phyloP scores from a whole-genome alignment of 108 stramenopile species.

The Schizochytrium sp. region DNA sequence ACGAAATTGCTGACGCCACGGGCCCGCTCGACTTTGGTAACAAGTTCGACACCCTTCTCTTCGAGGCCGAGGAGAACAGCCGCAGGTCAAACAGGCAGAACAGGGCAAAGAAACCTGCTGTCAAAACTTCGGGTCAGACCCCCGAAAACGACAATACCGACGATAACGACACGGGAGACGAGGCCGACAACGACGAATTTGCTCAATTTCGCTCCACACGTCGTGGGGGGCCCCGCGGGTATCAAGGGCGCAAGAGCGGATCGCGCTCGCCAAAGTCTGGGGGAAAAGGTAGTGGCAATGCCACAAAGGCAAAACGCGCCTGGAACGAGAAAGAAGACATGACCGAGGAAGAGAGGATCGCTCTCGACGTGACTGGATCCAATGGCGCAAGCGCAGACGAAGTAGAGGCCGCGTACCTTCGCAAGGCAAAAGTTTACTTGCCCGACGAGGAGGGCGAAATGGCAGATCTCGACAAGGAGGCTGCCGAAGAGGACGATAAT shows the following conservation, averaged over 20 bases:
- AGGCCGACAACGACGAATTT: not conserved
- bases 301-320: constrained; percentile 37
- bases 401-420: constrained; percentile 15
- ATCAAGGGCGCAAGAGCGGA: not conserved
- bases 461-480: constrained; percentile 32
- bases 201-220: not conserved
- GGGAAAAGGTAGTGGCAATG: constrained; percentile 15
- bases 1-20: not conserved
- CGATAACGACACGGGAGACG: not conserved
- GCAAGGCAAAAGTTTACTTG: constrained; percentile 73
- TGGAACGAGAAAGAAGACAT: constrained; percentile 26
- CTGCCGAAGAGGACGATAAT: constrained; percentile 28
- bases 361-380: constrained; percentile 36
- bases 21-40: not conserved
- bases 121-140: not conserved
- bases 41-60: not conserved
- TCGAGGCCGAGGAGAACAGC: not conserved
- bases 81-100: not conserved
- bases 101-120: no score
- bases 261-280: not conserved
- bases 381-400: not conserved
- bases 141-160: not conserved
- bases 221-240: not conserved
- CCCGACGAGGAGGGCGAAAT: constrained; percentile 68
- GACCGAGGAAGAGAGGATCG: constrained; percentile 27